A percentile compares a stretch with the other conserved stretches of the same genome.
phyloP scores from a whole-genome alignment of 306 rosid species.

The Clitoria ternatea region DNA sequence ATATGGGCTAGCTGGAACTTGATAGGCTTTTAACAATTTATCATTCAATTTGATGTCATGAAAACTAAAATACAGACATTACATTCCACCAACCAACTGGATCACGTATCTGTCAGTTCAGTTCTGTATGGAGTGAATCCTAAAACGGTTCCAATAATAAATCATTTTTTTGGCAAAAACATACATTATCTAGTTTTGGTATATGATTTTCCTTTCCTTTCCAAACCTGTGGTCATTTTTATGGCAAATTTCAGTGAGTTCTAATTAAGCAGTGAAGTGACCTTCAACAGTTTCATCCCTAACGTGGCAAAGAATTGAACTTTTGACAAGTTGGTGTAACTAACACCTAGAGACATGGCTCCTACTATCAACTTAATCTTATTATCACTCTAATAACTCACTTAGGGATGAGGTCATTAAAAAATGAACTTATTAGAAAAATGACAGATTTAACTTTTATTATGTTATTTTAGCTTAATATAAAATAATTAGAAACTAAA shows the following conservation, averaged over 20 bases:
- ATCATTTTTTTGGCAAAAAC: background rate
- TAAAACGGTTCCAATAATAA: background rate
- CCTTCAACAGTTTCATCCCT: background rate
- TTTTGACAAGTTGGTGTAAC: background rate
- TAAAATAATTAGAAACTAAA: too few relatives aligned
- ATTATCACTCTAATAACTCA: too few relatives aligned
- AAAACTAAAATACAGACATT: slow-evolving; percentile 13
- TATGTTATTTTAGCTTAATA: too few relatives aligned
- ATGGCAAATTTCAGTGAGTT: background rate
- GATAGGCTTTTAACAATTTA: background rate
- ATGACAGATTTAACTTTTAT: too few relatives aligned
- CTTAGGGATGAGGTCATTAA: too few relatives aligned
- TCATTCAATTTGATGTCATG: background rate
- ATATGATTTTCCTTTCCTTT: background rate
- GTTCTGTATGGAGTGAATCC: background rate
- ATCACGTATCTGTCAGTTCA: slow-evolving; percentile 11
- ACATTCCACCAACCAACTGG: slow-evolving; percentile 25
- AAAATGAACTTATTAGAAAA: too few relatives aligned
- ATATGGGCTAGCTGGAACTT: background rate
- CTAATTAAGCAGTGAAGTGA: background rate
- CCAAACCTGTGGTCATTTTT: background rate
- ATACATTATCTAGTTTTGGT: background rate
- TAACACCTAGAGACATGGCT: background rate
- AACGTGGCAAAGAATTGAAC: background rate
- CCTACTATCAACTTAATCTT: too few relatives aligned